phyloP scores from a whole-genome alignment of 495 filamentous ascomycete genomes.

The Xylaria nigripes region DNA sequence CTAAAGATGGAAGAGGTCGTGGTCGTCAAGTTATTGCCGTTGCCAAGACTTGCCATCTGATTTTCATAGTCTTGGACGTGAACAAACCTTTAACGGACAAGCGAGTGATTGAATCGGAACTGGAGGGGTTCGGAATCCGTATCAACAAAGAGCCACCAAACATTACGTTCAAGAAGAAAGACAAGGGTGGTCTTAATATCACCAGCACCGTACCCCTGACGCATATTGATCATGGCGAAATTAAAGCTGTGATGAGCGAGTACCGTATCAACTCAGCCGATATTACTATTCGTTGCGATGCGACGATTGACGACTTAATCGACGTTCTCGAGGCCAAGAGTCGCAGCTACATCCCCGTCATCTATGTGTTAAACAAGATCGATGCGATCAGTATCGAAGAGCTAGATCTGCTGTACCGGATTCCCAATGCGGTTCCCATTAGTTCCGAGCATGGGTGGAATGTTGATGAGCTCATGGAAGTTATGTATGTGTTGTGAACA shows the following conservation, averaged over 20 bases:
- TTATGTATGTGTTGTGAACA: slow-evolving; percentile 54
- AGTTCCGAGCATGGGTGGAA: slow-evolving; percentile 99
- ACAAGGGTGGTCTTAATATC: slow-evolving; percentile 93
- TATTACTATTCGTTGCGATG: slow-evolving; percentile 96
- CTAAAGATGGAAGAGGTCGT: slow-evolving; percentile 96
- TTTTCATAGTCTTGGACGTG: slow-evolving; percentile 97
- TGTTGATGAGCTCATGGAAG: slow-evolving; percentile 89
- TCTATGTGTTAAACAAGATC: slow-evolving; percentile 99
- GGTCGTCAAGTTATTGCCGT: slow-evolving; percentile 98
- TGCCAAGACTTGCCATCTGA: slow-evolving; percentile 95
- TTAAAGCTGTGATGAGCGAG: slow-evolving; percentile 94
- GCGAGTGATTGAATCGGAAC: slow-evolving; percentile 88
- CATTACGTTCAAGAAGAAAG: slow-evolving; percentile 98
- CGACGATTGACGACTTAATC: slow-evolving; percentile 75
- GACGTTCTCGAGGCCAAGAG: slow-evolving; percentile 94
- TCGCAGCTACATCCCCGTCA: slow-evolving; percentile 91
- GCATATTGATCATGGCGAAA: slow-evolving; percentile 91
- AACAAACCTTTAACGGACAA: slow-evolving; percentile 98
- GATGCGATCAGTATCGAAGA: slow-evolving; percentile 97
- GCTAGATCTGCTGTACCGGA: slow-evolving; percentile 88
- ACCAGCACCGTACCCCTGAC: slow-evolving; percentile 86
- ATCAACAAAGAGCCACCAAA: slow-evolving; percentile 97
- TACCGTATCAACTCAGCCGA: slow-evolving; percentile 96
- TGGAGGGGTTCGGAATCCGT: slow-evolving; percentile 95
- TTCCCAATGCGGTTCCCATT: slow-evolving; percentile 93